Base-by-base conservation (phyloP, 208 protist species). In the Novymonas esmeraldas region DNA sequence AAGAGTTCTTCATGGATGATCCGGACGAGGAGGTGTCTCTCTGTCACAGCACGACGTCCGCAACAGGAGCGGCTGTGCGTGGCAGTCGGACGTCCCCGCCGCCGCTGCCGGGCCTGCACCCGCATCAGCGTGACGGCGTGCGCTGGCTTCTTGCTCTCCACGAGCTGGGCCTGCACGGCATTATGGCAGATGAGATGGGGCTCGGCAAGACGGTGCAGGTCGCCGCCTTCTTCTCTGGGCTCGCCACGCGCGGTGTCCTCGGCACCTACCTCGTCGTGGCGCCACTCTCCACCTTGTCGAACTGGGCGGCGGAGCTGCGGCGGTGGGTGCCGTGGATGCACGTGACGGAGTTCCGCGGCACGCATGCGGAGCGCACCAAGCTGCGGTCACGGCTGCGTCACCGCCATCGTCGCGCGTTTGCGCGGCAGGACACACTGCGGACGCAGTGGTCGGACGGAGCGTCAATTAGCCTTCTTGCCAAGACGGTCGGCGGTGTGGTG, bases 181-280 rank as follows among this genome's bases (percentile, higher is more conserved):
- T 99, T 42, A 31, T 98, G n/a, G 98, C 95, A 14, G 97, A 99
- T 78, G 96, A 99, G 61, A 98, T 98, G 85, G 88, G 92, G 2
- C 87, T 98, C 36, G 92, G 95, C n/a, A 99, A 99, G 82, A 99
- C 98, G 3, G 76, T 99, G 14, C 95, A 99, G 59, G 68, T 98
- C 28, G 75, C 88, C 3, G 66, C 87, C 9, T 98, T 99, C 70
- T 64, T 99, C 11, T 75, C 82, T 5, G 82, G 82, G 0, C 74
- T 99, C n/a, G 61, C 85, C n/a, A 69, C 73, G 14, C 55, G 75
- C 3, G 59, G 86, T 22, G n/a, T 91, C 10, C 54, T 72, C 20
- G 91, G 92, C 10, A 90, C 95, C 9, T 79, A 75, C 34, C 59
- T 99, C 22, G 84, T 99, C 56, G 81, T 97, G 3, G 93, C 82